These are phyloP conservation scores for Heracleum sosnowskyi DNA, from an alignment of 129 eudicot species.

Conservation along the genomic window DNA sequence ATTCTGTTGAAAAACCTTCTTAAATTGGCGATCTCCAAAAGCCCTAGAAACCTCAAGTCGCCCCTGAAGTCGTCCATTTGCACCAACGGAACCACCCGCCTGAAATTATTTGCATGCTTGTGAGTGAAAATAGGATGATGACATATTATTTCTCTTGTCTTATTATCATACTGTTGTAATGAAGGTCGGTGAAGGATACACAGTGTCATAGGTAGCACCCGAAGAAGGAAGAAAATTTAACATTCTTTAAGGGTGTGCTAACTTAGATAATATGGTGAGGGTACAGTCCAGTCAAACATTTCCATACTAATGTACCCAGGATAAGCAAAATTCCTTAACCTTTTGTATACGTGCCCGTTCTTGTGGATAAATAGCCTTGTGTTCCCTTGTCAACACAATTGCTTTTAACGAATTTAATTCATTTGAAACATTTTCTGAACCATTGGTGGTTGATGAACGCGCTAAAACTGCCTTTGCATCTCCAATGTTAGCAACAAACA, in stretches of 20 bases:
- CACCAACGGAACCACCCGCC: constrained; percentile 66
- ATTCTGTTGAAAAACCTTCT: constrained; percentile 33
- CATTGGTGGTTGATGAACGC: constrained; percentile 30
- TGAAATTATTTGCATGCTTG: constrained; percentile 12
- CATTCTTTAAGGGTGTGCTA: not conserved
- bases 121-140: not conserved
- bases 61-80: constrained; percentile 67
- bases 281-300: not conserved
- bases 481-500: constrained; percentile 68
- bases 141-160: not conserved
- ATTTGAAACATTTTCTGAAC: constrained; percentile 11
- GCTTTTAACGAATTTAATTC: constrained; percentile 37
- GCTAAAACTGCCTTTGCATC: constrained; percentile 78
- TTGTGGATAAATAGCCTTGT: constrained; percentile 70
- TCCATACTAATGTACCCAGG: not conserved
- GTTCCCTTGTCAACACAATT: constrained; percentile 68
- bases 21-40: constrained; percentile 66
- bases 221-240: not conserved
- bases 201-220: not conserved
- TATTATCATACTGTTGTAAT: not conserved
- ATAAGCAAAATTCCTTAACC: constrained; percentile 22
- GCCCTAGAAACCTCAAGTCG: constrained; percentile 74
- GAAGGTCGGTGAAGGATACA: not conserved
- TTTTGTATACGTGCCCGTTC: constrained; percentile 64
- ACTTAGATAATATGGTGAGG: not conserved